These are phyloP conservation scores for Collybia mongolica DNA, from an alignment of 768 basidiomycete species.

Conservation along the genomic window DNA sequence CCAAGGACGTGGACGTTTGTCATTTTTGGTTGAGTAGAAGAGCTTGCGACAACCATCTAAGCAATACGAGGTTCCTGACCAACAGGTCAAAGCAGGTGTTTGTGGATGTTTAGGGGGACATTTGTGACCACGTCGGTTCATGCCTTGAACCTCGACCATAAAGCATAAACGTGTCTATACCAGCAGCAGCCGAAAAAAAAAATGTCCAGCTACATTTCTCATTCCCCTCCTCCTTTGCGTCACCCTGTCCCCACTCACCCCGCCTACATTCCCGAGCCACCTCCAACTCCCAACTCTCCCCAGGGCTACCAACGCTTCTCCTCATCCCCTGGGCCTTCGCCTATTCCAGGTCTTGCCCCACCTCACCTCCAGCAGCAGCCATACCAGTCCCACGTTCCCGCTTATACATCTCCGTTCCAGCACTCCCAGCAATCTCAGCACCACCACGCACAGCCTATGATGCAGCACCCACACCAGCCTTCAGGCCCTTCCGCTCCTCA, in stretches of 20 bases:
- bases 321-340: conserved; percentile 50
- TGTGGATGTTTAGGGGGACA: too few relatives aligned
- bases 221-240: conserved; percentile 77
- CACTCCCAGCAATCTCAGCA: conserved; percentile 31
- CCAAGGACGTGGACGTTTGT: too few relatives aligned
- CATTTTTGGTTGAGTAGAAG: too few relatives aligned
- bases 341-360: conserved; percentile 1
- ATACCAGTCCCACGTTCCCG: conserved; percentile 37
- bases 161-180: too few relatives aligned
- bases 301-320: conserved; percentile 74
- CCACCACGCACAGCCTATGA: conserved; percentile 19
- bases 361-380: conserved; percentile 26
- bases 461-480: conserved; percentile 9
- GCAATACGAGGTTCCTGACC: too few relatives aligned
- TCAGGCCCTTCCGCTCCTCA: conserved; percentile 27
- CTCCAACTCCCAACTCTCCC: conserved; percentile 71
- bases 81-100: too few relatives aligned
- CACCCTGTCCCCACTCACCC: conserved; percentile 90
- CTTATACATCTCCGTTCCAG: conserved; percentile 49
- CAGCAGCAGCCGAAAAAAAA: background rate
- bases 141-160: too few relatives aligned
- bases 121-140: too few relatives aligned
- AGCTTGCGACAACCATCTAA: too few relatives aligned
- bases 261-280: conserved; percentile 81
- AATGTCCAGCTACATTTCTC: conserved; percentile 31